Base-by-base conservation (phyloP, 129 eudicot genomes). In the Flaveria robusta region DNA sequence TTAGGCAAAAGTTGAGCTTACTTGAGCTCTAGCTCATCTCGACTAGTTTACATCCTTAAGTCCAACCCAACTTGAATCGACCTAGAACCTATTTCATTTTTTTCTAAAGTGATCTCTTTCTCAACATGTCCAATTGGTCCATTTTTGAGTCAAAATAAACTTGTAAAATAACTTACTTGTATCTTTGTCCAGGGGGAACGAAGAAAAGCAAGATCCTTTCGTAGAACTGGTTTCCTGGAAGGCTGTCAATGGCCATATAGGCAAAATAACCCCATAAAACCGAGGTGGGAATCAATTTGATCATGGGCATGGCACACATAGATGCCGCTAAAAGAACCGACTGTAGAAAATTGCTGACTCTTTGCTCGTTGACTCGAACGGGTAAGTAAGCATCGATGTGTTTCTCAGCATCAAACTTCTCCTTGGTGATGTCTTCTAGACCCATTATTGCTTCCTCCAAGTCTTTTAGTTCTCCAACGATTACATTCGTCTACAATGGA, bases 211-310 rank as follows among this genome's bases (percentile, higher is more conserved):
- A 73, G 34, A 81, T 37, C 52, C 92, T 81, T 72, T 88, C 87
- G 88, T 89, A 88, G 46, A 88, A 76, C 46, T 88, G 86, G 72
- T 83, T 88, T 65, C 88, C 87, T 0, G 86, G 92, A 58, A 88
- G 89, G 66, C 89, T 85, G 34, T 88, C 88, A 68, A 88, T 78
- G 60, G 89, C 87, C 89, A 88, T 83, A 77, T 80, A 88, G 27
- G 87, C 87, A 46, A 85, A 83, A 78, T 88, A 88, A 19, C 92
- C 97, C 97, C 90, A 91, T 39, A 89, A 83, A 79, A 91, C 89
- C 3, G 96, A 92, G 7, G 97, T 83, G 1, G 97, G 97, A 37
- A 92, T 87, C 76, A 66, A 58, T 68, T 81, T 89, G 47, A 92
- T 89, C 13, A 86, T 6, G 1, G 92, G 96, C 82, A 85, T 85